Evolutionary conservation across 2,329 filamentous ascomycete genomes (phyloP), one percentile per base, ranked within the genome.

Genomic region (Aphanoascus verrucosus): DNA sequence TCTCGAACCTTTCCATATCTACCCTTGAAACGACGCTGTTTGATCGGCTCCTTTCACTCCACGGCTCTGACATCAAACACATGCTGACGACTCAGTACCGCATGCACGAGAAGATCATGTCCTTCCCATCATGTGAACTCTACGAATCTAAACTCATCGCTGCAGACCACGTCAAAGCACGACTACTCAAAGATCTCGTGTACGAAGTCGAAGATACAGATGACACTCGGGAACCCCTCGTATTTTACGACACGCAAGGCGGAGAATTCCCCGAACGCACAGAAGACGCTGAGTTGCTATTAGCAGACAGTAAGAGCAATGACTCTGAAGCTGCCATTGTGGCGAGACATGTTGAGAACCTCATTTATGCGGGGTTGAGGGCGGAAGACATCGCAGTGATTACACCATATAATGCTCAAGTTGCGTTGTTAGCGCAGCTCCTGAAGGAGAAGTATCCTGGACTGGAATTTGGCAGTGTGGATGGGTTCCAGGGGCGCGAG

Each of bases 31-130:
- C 78, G n/a, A 97, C 93, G 0, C 76, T 98, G 31, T 98, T 98
- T 67, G 91, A 97, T 67, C 80, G 93, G 28, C 76, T 98, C 41
- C 76, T 98, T 43, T 77, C 78, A 4, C 74, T 96, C 14, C 87
- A 98, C 65, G 93, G 93, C 0, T 72, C 82, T 1, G 75, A 75
- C 3, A 89, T 98, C 72, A 97, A 97, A 73, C 78, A 86, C 49
- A 95, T 97, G 87, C 80, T 98, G 20, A 97, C 88, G 3, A 94
- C 86, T 3, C 93, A 98, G 71, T 98, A 98, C 68, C 88, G 93
- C 37, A 98, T 98, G 93, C 89, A 98, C 66, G 85, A 94, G 64
- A 82, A 77, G 52, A 97, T 98, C 62, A 97, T 97, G 90, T 79
- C 82, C 5, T 98, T 96, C 63, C 91, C 93, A 0, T 96, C 91